Conservation (phyloP, 768 basidiomycete genomes). For the Macrolepiota dolichaula region DNA sequence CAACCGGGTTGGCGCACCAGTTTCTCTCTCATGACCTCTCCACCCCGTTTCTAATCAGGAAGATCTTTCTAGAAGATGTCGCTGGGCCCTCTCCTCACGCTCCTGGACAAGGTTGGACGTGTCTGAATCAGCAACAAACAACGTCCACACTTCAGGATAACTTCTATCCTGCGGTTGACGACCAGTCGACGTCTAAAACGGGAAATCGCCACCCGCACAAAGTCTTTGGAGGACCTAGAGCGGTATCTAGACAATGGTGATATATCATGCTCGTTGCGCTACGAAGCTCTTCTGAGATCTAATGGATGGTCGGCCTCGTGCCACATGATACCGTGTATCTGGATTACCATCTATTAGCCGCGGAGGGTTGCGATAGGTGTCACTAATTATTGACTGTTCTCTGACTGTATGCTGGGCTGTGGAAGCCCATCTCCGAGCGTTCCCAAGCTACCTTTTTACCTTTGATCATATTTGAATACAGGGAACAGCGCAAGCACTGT, state of each 20-base stretch:
- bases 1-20: background rate
- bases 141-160: background rate
- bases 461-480: background rate
- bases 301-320: background rate
- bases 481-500: background rate
- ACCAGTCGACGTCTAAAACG: background rate
- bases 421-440: background rate
- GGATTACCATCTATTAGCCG: background rate
- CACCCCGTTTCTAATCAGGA: slow-evolving; percentile 5
- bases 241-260: background rate
- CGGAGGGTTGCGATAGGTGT: background rate
- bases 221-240: background rate
- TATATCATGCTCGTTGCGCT: background rate
- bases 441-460: background rate
- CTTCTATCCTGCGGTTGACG: background rate
- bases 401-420: background rate
- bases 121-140: background rate
- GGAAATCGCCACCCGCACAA: background rate
- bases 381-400: background rate
- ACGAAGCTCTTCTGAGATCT: background rate
- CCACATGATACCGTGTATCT: background rate
- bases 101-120: background rate
- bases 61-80: slow-evolving; percentile 6
- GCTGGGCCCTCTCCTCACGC: background rate
- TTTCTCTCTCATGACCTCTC: slow-evolving; percentile 9